Base-by-base conservation (phyloP, 2,329 filamentous ascomycete species). In the Colletotrichum sp. region DNA sequence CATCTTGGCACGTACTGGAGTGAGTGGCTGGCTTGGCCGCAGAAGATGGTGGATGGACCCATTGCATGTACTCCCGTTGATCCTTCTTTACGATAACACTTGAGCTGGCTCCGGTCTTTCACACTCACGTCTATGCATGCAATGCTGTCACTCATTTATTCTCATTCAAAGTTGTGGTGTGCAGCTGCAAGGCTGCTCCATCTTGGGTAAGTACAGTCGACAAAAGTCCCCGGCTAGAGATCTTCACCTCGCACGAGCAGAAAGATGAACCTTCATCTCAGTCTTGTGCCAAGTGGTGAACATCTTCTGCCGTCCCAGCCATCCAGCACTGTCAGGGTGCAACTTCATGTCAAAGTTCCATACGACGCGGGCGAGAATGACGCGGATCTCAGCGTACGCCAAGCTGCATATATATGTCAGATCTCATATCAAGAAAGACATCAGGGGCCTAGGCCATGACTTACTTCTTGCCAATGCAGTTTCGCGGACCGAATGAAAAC, bases 391-490 rank as follows among this genome's bases (percentile, higher is more conserved):
- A 24, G 73, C 73, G 18, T 73, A 73, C 2, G 73, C 72, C 56
- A 76, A 28, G 21, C 60, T 67, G 18, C 7, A 8, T 9, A 3
- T 9, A 3, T 8, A 56, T 13, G 74, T 28, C 10, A 60, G 16
- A 60, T 24, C 28, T 7, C 6, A 24, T 10, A 48, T 26, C 8
- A 4, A 52, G 15, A 13, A 9, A 6, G 7, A 24, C 8, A 12
- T 13, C 6, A 6, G 12, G 21, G 4, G 8, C 5, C 16, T 7
- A 16, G 13, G 8, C 10, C n/a, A 15, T 5, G 1, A 82, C 87
- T 80, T 80, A 88, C 87, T 89, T 89, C 75, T 83, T 83, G 3
- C 89, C 89, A 28, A 90, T 83, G 73, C 89, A 90, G 61, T 89
- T 88, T 3, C 89, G 81, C 8, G 89, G 85, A 0, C 89, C 88